A percentile compares a stretch with the other conserved stretches of the same genome.
These are phyloP conservation scores for Metrosideros polymorpha DNA, from an alignment of 441 rosid genomes.

Conservation along the genomic window DNA sequence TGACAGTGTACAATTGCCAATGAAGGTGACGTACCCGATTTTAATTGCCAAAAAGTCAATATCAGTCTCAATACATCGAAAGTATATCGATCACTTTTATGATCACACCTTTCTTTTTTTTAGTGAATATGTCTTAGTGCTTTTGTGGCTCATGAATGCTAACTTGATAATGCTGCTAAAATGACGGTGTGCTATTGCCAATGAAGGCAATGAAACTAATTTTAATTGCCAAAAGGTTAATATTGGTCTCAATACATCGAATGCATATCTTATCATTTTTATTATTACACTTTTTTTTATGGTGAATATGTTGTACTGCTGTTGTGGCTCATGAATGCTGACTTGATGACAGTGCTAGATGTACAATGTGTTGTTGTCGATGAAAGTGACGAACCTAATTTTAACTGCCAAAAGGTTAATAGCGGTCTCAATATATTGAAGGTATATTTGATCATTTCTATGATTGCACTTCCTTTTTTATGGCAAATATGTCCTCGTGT, in stretches of 20 bases:
- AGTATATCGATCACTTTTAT: background rate
- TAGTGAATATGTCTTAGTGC: background rate
- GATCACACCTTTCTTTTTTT: background rate
- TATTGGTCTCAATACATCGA: background rate
- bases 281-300: too few species aligned
- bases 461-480: background rate
- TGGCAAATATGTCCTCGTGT: background rate
- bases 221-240: background rate
- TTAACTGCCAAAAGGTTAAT: background rate
- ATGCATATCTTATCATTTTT: background rate
- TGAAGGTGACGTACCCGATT: rapidly evolving
- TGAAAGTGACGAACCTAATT: background rate
- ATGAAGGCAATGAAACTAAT: background rate
- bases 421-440: background rate
- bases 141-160: background rate
- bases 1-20: background rate
- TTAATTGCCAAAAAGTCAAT: background rate
- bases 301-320: background rate
- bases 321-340: background rate
- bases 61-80: background rate
- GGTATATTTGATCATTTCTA: background rate
- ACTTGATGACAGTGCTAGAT: background rate
- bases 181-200: background rate
- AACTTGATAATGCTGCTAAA: background rate
- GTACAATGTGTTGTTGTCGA: background rate